Evolutionary conservation across 2,329 filamentous ascomycete species (phyloP).

Genomic region (Ophiostoma quercus): DNA sequence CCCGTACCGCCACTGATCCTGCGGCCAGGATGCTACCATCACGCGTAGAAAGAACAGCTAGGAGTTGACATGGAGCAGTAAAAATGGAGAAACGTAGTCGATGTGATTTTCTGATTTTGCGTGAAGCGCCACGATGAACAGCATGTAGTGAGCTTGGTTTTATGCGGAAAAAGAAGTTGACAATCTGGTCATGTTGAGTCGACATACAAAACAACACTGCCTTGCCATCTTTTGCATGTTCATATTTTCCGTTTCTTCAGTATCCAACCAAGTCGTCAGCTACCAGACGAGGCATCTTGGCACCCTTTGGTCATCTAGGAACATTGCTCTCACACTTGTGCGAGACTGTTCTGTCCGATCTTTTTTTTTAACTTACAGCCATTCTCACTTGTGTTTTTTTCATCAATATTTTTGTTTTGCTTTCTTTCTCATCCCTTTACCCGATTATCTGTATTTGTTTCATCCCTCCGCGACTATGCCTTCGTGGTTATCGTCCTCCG

Average conservation of each 20-base stretch:
- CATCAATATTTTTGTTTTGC: neutral
- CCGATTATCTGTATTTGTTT: neutral
- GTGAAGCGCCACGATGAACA: neutral
- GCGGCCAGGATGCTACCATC: neutral
- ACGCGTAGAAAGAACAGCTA: neutral
- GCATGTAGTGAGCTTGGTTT: too few relatives aligned
- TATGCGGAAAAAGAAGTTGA: too few relatives aligned
- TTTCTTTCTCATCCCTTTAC: neutral
- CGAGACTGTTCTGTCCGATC: neutral
- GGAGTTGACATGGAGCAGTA: neutral
- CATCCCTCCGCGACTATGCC: neutral
- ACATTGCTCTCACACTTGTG: neutral
- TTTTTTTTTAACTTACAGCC: neutral
- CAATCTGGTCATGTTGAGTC: neutral
- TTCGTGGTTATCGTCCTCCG: conserved; percentile 15
- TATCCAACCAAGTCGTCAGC: neutral
- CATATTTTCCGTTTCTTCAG: neutral
- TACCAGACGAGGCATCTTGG: neutral
- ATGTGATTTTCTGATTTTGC: neutral
- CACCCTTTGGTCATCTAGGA: neutral
- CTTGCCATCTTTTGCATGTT: neutral
- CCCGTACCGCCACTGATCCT: neutral
- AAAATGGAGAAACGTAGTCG: neutral
- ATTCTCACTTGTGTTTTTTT: too few relatives aligned
- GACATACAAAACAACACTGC: neutral